Base-by-base conservation (phyloP, 1,284 basidiomycete species). In the Malassezia japonica region DNA sequence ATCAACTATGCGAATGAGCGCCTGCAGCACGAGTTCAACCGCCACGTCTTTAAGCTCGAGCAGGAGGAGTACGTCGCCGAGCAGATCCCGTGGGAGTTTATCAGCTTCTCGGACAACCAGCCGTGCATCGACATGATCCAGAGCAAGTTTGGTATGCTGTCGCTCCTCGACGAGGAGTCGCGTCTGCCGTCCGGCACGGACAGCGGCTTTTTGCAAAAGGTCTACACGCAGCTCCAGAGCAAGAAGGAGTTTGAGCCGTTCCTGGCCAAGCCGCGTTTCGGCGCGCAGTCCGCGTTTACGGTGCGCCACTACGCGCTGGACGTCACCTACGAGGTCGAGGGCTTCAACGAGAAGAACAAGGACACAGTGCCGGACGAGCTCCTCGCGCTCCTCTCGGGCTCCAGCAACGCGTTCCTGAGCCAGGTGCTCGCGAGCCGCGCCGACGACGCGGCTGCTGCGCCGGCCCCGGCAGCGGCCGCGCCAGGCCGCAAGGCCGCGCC, bases 1-100 rank as follows among this genome's bases (percentile, higher is more conserved):
- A 99, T 99, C 78, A 98, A 99, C 74, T 98, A 96, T 74, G 94
- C 94, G 38, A 98, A 99, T 69, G 94, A 98, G 76, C 96, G 98
- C 74, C 75, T 73, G 46, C 67, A 74, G 65, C 94, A 98, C 72
- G 94, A 98, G 47, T 98, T 98, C 82, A 74, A 74, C 59, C 62
- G 61, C 20, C 72, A 73, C 53, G 72, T 73, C 40, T 74, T 74
- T 56, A 76, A 79, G 79, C 82, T 96, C 27, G 94, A 99, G 73
- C 94, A 99, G 78, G 94, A 98, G 74, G 94, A 99, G 76, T 99
- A 98, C 70, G 81, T 98, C 50, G 87, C 90, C 54, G 94, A 99
- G 73, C 81, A 95, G 76, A 99, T 99, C 74, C 89, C 92, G 71
- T 99, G 94, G 94, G 95, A 87, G 1, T 98, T 98, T 76, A 98